phyloP scores from a whole-genome alignment of 139 green algal genomes.

The Coelastrella sp. region DNA sequence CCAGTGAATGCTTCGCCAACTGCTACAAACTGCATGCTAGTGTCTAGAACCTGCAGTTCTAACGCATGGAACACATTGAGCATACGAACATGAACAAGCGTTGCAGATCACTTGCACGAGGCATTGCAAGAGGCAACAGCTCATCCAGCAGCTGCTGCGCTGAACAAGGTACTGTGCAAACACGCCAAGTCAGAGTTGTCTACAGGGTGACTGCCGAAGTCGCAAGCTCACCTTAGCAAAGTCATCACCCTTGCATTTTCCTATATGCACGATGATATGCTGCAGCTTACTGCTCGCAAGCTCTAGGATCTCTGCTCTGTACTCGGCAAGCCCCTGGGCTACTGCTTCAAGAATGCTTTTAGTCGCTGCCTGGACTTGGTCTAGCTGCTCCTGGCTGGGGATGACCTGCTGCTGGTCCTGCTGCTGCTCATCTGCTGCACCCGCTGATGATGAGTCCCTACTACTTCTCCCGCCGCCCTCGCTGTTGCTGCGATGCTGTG shows the following conservation, averaged over 20 bases:
- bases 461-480: conserved; percentile 17
- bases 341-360: conserved; percentile 36
- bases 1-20: conserved; percentile 35
- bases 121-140: no score
- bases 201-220: neutral
- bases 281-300: conserved; percentile 43
- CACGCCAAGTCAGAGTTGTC: no score
- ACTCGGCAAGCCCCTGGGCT: conserved; percentile 7
- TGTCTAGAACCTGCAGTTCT: conserved; percentile 5
- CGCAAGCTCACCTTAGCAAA: conserved; percentile 58
- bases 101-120: neutral
- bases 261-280: conserved; percentile 57
- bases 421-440: neutral
- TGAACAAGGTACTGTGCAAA: no score
- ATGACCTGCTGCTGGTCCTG: neutral
- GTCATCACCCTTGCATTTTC: conserved; percentile 60
- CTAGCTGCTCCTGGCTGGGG: conserved; percentile 32
- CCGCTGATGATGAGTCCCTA: no score
- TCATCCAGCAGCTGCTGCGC: no score
- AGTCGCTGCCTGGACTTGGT: conserved; percentile 38
- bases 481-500: conserved; percentile 27
- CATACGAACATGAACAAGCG: no score
- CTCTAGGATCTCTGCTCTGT: conserved; percentile 54
- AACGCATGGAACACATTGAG: neutral
- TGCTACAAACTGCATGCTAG: neutral